Base-by-base conservation (phyloP, 768 basidiomycete genomes). In the Hygrocybe punicea region DNA sequence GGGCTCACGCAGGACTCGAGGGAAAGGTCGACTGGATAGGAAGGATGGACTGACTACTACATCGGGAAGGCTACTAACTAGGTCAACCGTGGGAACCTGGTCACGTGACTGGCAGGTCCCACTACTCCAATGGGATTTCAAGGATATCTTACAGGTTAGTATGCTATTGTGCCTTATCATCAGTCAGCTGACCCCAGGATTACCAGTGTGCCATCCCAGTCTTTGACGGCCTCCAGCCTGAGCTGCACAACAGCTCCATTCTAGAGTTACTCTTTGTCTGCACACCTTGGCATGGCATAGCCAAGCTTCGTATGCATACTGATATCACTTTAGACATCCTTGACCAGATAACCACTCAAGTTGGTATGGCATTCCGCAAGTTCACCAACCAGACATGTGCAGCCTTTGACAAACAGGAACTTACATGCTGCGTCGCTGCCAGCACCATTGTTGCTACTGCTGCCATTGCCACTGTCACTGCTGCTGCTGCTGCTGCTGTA, bases 221-320 rank as follows among this genome's bases (percentile, higher is more conserved):
- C 0, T 69, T 76, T 11, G 69, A 77, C 9, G 75, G 69, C 13
- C 62, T 79, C 0, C 57, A 79, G 0, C 66, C 63, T 1, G 54
- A 62, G n/a, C n/a, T n/a, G n/a, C n/a, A n/a, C n/a, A n/a, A n/a
- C n/a, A n/a, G n/a, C n/a, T n/a, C n/a, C n/a, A 56, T 78, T 3
- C 58, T 67, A 19, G 65, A 72, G 19, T 55, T 78, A 0, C 61
- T 79, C 1, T 79, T 71, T 57, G 48, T 53, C 7, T 52, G 70
- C 2, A 69, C 65, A 0, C 60, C 65, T 11, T 76, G 74, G 76
- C 77, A 78, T 61, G 67, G 65, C 0, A 62, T 73, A 6, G 75
- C 73, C 1, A 79, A 79, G 56, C 65, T 78, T 1, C 66, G 70
- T 5, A 46, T 77, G 53, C 78, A 78, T 49, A 74, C 72, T 0